These are phyloP conservation scores for Ilyonectria robusta DNA, from an alignment of 2,329 filamentous ascomycete species.

Conservation along the genomic window DNA sequence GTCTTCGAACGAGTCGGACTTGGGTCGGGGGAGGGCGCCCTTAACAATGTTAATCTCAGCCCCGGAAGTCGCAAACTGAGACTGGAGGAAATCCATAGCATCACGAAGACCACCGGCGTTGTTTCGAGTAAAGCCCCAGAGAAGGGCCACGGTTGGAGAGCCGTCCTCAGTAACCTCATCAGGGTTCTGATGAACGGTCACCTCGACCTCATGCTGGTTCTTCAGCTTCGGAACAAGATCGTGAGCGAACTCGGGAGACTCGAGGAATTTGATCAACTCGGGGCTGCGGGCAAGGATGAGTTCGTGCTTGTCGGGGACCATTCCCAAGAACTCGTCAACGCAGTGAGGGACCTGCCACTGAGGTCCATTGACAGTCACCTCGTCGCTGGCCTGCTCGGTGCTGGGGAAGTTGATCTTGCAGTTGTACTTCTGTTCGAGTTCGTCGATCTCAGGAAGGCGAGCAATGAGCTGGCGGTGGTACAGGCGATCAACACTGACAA, in stretches of 20 bases:
- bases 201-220: conserved; percentile 91
- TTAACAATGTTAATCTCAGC: conserved; percentile 91
- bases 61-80: conserved; percentile 87
- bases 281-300: conserved; percentile 84
- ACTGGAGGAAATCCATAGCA: conserved; percentile 93
- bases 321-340: conserved; percentile 95
- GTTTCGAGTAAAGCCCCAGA: conserved; percentile 93
- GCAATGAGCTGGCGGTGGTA: conserved; percentile 95
- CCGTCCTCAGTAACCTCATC: conserved; percentile 72
- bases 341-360: conserved; percentile 99
- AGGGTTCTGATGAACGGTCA: conserved; percentile 78
- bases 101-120: conserved; percentile 96
- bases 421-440: conserved; percentile 98
- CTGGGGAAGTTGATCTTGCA: conserved; percentile 99
- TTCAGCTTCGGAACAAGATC: conserved; percentile 89
- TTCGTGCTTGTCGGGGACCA: conserved; percentile 97
- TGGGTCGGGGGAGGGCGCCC: conserved; percentile 96
- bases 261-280: conserved; percentile 85
- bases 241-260: conserved; percentile 83
- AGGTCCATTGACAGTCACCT: conserved; percentile 94
- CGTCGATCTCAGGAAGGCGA: conserved; percentile 90
- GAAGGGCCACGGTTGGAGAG: conserved; percentile 71
- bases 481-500: conserved; percentile 92
- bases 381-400: conserved; percentile 96
- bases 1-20: conserved; percentile 98